These are phyloP conservation scores for Penicillium crystallinum DNA, from an alignment of 495 filamentous ascomycete species.

Conservation along the genomic window DNA sequence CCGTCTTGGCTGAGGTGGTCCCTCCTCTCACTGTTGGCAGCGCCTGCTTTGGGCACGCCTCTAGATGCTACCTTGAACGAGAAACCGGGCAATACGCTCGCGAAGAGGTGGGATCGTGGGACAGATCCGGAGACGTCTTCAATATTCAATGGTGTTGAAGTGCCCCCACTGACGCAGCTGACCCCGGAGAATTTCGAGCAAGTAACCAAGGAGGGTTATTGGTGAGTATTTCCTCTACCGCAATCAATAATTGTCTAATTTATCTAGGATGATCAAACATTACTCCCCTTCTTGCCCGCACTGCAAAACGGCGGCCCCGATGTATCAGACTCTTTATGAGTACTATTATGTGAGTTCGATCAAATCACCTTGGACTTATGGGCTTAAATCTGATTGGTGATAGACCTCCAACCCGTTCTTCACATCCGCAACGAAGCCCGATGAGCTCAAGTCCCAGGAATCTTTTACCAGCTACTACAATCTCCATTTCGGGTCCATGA, in stretches of 20 bases:
- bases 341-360: constrained; percentile 66
- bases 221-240: constrained; percentile 32
- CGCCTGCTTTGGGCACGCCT: constrained; percentile 32
- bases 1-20: constrained; percentile 37
- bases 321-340: constrained; percentile 90
- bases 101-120: constrained; percentile 23
- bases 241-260: constrained; percentile 12
- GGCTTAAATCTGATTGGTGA: constrained; percentile 14
- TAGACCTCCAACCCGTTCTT: constrained; percentile 70
- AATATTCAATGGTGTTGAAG: constrained; percentile 73
- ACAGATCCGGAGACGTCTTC: constrained; percentile 38
- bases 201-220: constrained; percentile 58
- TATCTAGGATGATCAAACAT: constrained; percentile 64
- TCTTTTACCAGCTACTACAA: constrained; percentile 73
- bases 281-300: constrained; percentile 76
- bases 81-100: constrained; percentile 13
- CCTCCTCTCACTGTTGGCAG: constrained; percentile 38
- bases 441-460: constrained; percentile 50
- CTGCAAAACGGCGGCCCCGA: constrained; percentile 74
- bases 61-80: constrained; percentile 22
- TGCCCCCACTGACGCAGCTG: constrained; percentile 68
- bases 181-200: constrained; percentile 51
- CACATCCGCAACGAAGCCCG: constrained; percentile 36
- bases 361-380: neutral
- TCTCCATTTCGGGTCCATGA: constrained; percentile 80